Conservation (phyloP, 306 rosid species). For the Corylus heterophylla region DNA sequence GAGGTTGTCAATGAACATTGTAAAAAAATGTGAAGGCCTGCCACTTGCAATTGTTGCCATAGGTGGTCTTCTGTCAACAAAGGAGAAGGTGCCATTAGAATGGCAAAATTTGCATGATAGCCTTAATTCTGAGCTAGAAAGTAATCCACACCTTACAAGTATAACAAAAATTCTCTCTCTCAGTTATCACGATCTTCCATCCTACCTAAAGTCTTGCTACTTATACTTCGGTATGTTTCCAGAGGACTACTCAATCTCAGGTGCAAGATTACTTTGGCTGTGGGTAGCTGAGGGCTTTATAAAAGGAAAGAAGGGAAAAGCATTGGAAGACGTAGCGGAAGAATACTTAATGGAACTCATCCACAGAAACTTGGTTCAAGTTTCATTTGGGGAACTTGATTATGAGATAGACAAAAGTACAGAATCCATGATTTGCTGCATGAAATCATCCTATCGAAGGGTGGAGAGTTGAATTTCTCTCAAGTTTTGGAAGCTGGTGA, state of each 20-base stretch:
- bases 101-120: constrained; percentile 4
- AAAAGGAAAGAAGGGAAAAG: neutral
- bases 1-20: neutral
- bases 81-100: neutral
- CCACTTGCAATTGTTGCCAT: constrained; percentile 23
- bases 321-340: neutral
- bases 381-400: neutral
- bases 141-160: constrained; percentile 9
- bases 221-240: constrained; percentile 31
- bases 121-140: neutral
- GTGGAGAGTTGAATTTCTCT: neutral
- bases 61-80: constrained; percentile 18
- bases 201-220: constrained; percentile 19
- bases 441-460: constrained; percentile 2
- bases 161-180: neutral
- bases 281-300: constrained; percentile 26
- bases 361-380: constrained; percentile 4
- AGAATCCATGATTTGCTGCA: neutral
- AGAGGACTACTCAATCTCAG: constrained; percentile 4
- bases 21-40: constrained; percentile 11
- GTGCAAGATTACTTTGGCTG: neutral
- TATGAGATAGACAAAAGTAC: neutral
- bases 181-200: constrained; percentile 21
- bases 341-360: constrained; percentile 16
- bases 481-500: neutral